Evolutionary conservation across 1,284 basidiomycete genomes (phyloP).

Genomic region (Microbotryum lychnidis-dioicae): DNA sequence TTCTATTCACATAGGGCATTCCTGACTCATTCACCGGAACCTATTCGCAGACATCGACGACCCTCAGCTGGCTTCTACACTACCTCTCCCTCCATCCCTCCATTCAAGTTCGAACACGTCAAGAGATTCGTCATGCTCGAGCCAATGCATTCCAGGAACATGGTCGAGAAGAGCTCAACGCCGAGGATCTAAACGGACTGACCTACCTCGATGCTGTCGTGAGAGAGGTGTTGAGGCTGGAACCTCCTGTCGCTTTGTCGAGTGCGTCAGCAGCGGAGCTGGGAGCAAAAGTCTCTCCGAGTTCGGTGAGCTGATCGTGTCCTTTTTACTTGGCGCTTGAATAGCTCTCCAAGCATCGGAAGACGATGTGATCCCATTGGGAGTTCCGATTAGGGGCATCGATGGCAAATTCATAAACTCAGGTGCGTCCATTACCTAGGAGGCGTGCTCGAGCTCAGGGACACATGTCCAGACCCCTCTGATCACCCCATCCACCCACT

Average conservation of each 20-base stretch:
- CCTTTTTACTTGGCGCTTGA: too few relatives aligned
- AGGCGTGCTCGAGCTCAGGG: too few relatives aligned
- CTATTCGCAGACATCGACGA: conserved; percentile 51
- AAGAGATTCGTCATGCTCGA: conserved; percentile 48
- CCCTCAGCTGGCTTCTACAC: conserved; percentile 64
- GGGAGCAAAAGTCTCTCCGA: neutral
- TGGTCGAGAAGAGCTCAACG: conserved; percentile 37
- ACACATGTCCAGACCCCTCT: too few relatives aligned
- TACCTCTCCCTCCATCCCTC: conserved; percentile 51
- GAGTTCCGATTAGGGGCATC: conserved; percentile 50
- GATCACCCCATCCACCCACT: neutral
- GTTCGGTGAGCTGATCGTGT: neutral
- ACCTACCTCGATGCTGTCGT: conserved; percentile 65
- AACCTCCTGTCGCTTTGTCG: conserved; percentile 65
- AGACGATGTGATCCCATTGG: conserved; percentile 64
- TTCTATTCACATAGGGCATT: neutral
- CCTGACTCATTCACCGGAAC: conserved; percentile 18
- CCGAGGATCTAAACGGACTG: conserved; percentile 55
- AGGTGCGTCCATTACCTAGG: too few relatives aligned
- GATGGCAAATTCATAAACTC: conserved; percentile 37
- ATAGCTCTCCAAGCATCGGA: conserved; percentile 46
- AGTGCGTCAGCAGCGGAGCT: too few relatives aligned
- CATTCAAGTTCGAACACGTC: conserved; percentile 53
- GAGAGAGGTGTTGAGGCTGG: conserved; percentile 59
- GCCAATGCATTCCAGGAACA: conserved; percentile 2